phyloP scores from a whole-genome alignment of 148 eudicot genomes.

The Simmondsia chinensis region DNA sequence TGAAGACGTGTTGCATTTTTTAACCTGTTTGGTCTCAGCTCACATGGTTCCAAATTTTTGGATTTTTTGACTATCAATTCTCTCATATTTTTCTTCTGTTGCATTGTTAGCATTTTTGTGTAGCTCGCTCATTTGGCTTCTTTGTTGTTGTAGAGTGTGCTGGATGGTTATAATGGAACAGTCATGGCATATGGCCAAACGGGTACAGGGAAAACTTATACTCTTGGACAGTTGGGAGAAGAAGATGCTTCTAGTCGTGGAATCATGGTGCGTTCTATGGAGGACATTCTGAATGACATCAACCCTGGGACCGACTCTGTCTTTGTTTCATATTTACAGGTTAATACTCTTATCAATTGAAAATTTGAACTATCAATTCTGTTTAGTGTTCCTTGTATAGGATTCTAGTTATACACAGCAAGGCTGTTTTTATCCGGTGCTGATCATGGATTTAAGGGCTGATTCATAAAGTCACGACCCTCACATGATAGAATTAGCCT shows the following conservation, averaged over 20 bases:
- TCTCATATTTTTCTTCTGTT: constrained; percentile 5
- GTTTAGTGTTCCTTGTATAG: no score
- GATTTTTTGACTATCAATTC: not conserved
- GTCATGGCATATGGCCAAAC: constrained; percentile 99
- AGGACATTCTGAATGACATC: constrained; percentile 75
- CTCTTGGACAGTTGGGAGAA: constrained; percentile 94
- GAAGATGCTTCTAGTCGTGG: constrained; percentile 92
- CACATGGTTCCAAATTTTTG: no score
- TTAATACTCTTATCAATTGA: constrained; percentile 10
- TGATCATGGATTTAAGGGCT: no score
- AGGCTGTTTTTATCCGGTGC: no score
- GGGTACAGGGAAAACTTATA: constrained; percentile 95
- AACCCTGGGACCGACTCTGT: constrained; percentile 67
- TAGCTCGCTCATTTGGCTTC: not conserved
- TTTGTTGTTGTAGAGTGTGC: constrained; percentile 60
- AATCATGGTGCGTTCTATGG: constrained; percentile 99
- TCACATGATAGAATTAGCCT: no score
- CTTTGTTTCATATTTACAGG: constrained; percentile 90
- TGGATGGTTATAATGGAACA: constrained; percentile 98
- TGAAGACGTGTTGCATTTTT: no score
- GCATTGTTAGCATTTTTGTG: no score
- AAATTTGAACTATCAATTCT: no score
- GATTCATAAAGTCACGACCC: no score
- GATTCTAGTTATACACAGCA: no score
- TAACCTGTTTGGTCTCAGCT: no score